Evolutionary conservation across 257 asterid species (phyloP), one percentile per base, ranked within the genome.

Genomic region (Nicotiana benthamiana): DNA sequence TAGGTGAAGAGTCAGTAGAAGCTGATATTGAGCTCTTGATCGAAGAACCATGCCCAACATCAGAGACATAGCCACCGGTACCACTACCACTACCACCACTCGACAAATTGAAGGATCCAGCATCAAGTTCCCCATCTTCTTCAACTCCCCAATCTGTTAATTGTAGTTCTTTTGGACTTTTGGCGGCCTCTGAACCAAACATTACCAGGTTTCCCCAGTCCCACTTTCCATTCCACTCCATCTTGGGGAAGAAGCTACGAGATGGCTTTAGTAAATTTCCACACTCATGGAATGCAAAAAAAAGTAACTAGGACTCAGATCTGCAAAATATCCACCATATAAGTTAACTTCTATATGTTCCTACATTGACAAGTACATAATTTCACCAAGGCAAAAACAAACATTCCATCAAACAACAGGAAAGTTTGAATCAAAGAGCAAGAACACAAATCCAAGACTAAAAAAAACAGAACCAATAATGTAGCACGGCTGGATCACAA

Each of bases 171-270:
- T 85, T 90, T 16, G 94, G 85, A 82, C 88, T 86, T 80, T 87
- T 93, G 51, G 84, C 84, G 27, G 89, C 81, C 84, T 91, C 91
- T 26, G 96, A 84, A 80, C 92, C 88, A 63, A 83, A 87, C 30
- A 84, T 80, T 34, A 81, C 92, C 36, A 89, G 70, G 86, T 88
- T 90, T 61, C 88, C 94, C 92, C 92, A 93, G 74, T 87, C 98
- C 93, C 96, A 93, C 88, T 88, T 91, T 4, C 90, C 75, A 85
- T 80, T 89, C 92, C 94, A 91, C 89, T 93, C 98, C 96, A 92
- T 93, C 88, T 86, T 93, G 43, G 24, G 16, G 51, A 74, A 59
- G 75, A 82, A 83, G 83, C 87, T 89, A 82, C 83, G 24, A 61
- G 80, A 62, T 30, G 43, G 80, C 53, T 75, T 85, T 74, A 83